These are phyloP conservation scores for Eucalyptus marginata DNA, from an alignment of 345 rosid genomes.

Conservation along the genomic window DNA sequence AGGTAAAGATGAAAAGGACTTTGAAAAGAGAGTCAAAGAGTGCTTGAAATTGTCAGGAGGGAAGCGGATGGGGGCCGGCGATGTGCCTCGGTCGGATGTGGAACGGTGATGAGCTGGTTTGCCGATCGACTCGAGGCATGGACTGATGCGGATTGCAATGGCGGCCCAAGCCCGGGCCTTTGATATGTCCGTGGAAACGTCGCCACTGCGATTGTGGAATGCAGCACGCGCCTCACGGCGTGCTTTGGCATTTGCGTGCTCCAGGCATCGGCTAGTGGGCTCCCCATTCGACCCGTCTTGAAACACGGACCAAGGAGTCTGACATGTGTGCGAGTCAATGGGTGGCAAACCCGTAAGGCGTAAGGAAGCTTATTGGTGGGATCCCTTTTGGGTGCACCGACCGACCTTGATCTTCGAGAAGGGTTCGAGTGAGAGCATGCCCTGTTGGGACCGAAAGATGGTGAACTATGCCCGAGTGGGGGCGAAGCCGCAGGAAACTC, in stretches of 20 bases:
- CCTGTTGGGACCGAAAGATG: not conserved
- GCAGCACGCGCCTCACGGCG: not conserved
- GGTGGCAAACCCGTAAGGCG: not conserved
- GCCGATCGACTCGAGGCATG: not conserved
- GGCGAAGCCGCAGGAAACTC: too few species aligned
- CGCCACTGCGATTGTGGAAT: not conserved
- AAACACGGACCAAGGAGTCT: slow-evolving; percentile 44
- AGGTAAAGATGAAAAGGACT: not conserved
- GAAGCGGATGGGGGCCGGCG: not conserved
- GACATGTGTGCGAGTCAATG: slow-evolving; percentile 34
- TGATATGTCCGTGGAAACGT: not conserved
- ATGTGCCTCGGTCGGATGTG: not conserved
- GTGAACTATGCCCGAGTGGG: too few species aligned
- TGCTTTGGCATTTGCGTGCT: not conserved
- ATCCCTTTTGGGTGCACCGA: not conserved
- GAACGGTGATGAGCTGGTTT: not conserved
- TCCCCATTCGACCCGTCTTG: slow-evolving; percentile 31
- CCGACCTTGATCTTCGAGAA: not conserved
- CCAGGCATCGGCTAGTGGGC: slow-evolving; percentile 6
- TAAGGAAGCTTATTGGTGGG: not conserved
- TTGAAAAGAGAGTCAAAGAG: not conserved
- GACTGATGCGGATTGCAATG: not conserved
- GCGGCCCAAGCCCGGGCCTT: not conserved
- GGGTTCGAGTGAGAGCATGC: not conserved
- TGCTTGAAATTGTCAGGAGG: not conserved